Base-by-base conservation (phyloP, 1,284 basidiomycete genomes). In the Vanrija humicola region DNA sequence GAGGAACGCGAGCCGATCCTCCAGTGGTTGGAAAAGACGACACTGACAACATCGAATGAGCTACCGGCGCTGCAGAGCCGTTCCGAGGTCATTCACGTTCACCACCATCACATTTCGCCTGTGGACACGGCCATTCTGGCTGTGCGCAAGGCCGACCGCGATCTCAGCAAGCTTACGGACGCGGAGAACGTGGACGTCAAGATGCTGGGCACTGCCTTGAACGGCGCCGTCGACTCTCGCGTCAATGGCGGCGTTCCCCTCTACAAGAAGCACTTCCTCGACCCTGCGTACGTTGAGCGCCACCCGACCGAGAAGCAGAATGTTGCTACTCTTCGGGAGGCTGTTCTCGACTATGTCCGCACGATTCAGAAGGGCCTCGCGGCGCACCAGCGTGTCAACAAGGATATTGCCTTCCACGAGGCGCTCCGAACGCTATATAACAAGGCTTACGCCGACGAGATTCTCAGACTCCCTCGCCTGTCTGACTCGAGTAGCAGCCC, bases 1-100 rank as follows among this genome's bases (percentile, higher is more conserved):
- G 85, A 86, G 65, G 68, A 70, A 38, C 57, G 54, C n/a, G 65
- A 70, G 29, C 51, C 62, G 6, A 65, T 72, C 4, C 86, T 92
- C 72, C 76, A 82, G 1, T 97, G 92, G 92, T 78, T 87, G 0
- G 91, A 96, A 72, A 97, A 94, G 79, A 89, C 86, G 0, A 86
- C 85, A 60, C 84, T 87, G 66, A 89, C 84, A 0, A 91, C 90
- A 2, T 62, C 94, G 72, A 90, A 95, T 64, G 82, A 85, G 0
- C 91, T 98, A 76, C 95, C 95, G 0, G 93, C 91, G 0, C 88
- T 98, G 4, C 81, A 98, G 38, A 85, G 89, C 43, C 84, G 95
- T 16, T 93, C 91, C 6, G 92, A 97, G 69, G 84, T 98, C 28
- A 79, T 92, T n/a, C 85, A 83, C 39, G 79, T 86, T 38, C 81